Evolutionary conservation across 2,329 filamentous ascomycete genomes (phyloP).

Genomic region (Ilyonectria sp.): DNA sequence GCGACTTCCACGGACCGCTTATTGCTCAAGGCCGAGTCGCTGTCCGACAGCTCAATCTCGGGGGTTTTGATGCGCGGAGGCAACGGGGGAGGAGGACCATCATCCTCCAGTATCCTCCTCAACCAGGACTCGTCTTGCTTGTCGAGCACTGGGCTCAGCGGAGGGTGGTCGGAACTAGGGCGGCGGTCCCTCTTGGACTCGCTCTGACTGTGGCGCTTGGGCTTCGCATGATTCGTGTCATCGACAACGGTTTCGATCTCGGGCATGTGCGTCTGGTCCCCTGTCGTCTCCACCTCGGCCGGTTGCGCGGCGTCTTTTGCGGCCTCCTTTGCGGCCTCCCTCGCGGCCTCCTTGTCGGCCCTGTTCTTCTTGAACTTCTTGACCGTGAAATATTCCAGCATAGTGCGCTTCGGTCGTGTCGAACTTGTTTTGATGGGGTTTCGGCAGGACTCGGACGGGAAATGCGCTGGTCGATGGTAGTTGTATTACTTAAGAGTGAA

Average conservation of each 20-base stretch:
- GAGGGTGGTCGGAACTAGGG: conserved; percentile 46
- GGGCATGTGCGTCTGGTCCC: conserved; percentile 32
- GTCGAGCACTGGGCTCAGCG: conserved; percentile 64
- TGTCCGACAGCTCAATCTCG: conserved; percentile 58
- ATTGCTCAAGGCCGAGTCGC: conserved; percentile 23
- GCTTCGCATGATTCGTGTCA: conserved; percentile 31
- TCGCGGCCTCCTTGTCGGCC: conserved; percentile 61
- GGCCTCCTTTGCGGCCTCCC: conserved; percentile 52
- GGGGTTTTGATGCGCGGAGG: conserved; percentile 68
- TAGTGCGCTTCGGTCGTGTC: conserved; percentile 48
- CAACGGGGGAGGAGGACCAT: conserved; percentile 66
- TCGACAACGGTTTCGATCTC: conserved; percentile 35
- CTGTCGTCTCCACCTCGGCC: conserved; percentile 32
- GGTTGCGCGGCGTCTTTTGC: conserved; percentile 42
- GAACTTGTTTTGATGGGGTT: conserved; percentile 1
- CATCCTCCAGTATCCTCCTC: conserved; percentile 64
- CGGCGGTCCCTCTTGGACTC: conserved; percentile 42
- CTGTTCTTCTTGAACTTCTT: conserved; percentile 75
- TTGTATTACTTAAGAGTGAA: conserved; percentile 31
- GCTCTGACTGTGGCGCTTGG: conserved; percentile 10
- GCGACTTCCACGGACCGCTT: conserved; percentile 42
- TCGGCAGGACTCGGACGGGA: not conserved
- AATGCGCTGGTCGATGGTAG: conserved; percentile 10
- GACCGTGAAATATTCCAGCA: conserved; percentile 76
- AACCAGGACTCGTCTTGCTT: conserved; percentile 73